phyloP scores from a whole-genome alignment of 768 basidiomycete species.

The Boletus rubropictus region DNA sequence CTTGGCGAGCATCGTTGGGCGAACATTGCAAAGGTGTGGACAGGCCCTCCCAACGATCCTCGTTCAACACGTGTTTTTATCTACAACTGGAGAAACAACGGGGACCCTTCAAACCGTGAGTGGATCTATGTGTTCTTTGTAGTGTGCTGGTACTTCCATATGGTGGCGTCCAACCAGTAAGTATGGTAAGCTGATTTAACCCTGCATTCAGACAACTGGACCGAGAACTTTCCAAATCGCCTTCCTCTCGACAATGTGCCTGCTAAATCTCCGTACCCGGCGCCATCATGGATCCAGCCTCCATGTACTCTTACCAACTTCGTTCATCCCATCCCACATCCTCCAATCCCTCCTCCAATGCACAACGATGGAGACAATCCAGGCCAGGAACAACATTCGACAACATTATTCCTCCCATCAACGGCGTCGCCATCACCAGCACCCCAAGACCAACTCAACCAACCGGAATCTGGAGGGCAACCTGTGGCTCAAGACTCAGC shows the following conservation, averaged over 20 bases:
- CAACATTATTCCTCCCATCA: neutral
- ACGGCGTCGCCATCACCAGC: neutral
- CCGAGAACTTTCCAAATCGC: constrained; percentile 15
- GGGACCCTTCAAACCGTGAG: constrained; percentile 29
- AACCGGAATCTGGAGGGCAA: neutral
- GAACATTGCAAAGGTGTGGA: constrained; percentile 1
- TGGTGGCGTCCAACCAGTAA: neutral
- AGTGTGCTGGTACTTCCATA: neutral
- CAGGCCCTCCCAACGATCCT: constrained; percentile 4
- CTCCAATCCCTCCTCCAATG: neutral
- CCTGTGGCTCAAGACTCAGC: neutral
- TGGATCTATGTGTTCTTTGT: neutral
- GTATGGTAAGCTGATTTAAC: neutral
- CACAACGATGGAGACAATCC: neutral
- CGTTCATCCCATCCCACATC: constrained; percentile 21
- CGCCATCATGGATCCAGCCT: constrained; percentile 19
- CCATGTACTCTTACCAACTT: constrained; percentile 16
- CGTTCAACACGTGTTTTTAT: constrained; percentile 21
- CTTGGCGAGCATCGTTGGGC: constrained; percentile 27
- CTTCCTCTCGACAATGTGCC: constrained; percentile 12
- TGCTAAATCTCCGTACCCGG: constrained; percentile 23
- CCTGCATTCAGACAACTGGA: constrained; percentile 24
- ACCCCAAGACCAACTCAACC: neutral
- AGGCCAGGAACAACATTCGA: neutral
- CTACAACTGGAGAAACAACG: constrained; percentile 29